phyloP scores from a whole-genome alignment of 345 rosid genomes.

The Noccaea caerulescens region DNA sequence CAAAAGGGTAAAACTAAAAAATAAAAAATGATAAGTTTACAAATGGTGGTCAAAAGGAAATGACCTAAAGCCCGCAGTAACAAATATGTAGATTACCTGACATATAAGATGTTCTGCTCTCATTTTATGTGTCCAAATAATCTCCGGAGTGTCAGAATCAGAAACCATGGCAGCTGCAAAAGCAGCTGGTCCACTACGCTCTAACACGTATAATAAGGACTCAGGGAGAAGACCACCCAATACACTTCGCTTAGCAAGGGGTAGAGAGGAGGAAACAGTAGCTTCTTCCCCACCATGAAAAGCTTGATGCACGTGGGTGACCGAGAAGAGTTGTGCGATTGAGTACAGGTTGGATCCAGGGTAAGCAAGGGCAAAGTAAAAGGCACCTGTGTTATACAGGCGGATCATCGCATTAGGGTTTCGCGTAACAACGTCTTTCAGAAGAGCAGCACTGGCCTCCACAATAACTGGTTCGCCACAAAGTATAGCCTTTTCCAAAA shows the following conservation, averaged over 20 bases:
- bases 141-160: conserved; percentile 99
- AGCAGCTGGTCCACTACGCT: conserved; percentile 95
- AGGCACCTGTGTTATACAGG: conserved; percentile 93
- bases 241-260: conserved; percentile 95
- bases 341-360: conserved; percentile 96
- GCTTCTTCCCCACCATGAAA: conserved; percentile 99
- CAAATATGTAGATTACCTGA: conserved; percentile 59
- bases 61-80: conserved; percentile 17
- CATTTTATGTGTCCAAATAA: conserved; percentile 99
- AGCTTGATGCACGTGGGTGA: conserved; percentile 97
- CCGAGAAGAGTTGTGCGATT: conserved; percentile 88
- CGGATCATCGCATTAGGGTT: conserved; percentile 99
- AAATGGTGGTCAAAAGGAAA: conserved; percentile 10
- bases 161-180: conserved; percentile 99
- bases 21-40: conserved; percentile 19
- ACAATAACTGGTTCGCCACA: conserved; percentile 97
- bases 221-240: conserved; percentile 99
- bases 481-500: conserved; percentile 70
- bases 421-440: conserved; percentile 95
- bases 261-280: conserved; percentile 93
- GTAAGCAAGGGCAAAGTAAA: conserved; percentile 93
- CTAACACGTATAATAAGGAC: conserved; percentile 92
- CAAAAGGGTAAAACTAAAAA: conserved; percentile 20
- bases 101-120: conserved; percentile 96
- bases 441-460: conserved; percentile 90